Base-by-base conservation (phyloP, 306 rosid genomes). In the Prunus armeniaca region DNA sequence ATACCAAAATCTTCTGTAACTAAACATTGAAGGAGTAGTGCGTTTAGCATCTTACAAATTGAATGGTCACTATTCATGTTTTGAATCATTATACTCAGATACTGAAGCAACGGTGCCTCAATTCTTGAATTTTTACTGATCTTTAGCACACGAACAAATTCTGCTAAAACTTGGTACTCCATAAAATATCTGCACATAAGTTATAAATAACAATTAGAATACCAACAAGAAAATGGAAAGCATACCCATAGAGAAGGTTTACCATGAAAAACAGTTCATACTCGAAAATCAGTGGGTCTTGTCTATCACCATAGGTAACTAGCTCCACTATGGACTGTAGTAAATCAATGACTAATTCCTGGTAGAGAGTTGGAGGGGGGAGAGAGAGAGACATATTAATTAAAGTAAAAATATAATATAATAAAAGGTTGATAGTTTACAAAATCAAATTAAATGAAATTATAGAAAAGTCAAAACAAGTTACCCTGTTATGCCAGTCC, bases 1-100 rank as follows among this genome's bases (percentile, higher is more conserved):
- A 34, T 15, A 28, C 20, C 20, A 38, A 65, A 65, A 34, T 65
- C 38, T 63, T 63, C 12, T 49, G 43, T 73, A 82, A 65, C 69
- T 34, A 25, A 49, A 17, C 47, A 32, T 76, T 47, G 57, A 38
- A 69, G 38, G 56, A 81, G 62, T 80, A 69, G 51, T 56, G 70
- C 71, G 51, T 63, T 75, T 41, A 68, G 76, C 46, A 72, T 72
- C 98, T 86, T 86, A 91, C 98, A 93, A 68, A 91, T 85, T 72
- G 96, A 88, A 56, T 86, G 90, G 70, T 90, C 96, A 30, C 82
- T 88, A 32, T 86, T 87, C 89, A 93, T 87, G 81, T 93, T 93
- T 80, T 91, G 98, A 83, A 93, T 88, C 96, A 93, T 88, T 83
- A 93, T 91, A 84, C 93, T 89, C 69, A 89, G 81, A 78, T 89